Base-by-base conservation (phyloP, 495 filamentous ascomycete species). In the Penicillium diatomitis region DNA sequence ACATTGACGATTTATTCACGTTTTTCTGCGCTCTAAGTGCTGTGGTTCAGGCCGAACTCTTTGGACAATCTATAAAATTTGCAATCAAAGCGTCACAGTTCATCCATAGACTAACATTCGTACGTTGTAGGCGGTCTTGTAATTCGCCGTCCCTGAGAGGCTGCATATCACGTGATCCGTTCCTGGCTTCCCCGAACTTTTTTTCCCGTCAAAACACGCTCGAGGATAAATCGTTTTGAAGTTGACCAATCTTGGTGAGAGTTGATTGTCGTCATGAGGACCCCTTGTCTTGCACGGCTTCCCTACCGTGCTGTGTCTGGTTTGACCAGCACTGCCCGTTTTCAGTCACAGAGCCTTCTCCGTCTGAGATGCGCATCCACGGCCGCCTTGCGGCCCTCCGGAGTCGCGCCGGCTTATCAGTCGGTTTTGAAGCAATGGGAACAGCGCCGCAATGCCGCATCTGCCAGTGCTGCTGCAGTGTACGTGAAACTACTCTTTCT, bases 171-270 rank as follows among this genome's bases (percentile, higher is more conserved):
- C 71, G 71, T 74, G 71, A 55, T 28, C 29, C 45, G 70, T 72
- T 52, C 66, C 70, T 73, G 68, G 62, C 55, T 64, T 71, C 64
- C 65, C 69, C 65, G 63, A 71, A 69, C 66, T 66, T 73, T 73
- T 73, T 70, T 72, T 68, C 47, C 44, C 44, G 51, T 49, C 41
- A 56, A 55, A 61, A 60, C 55, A 62, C 45, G 56, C 50, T 53
- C 52, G 52, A 42, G 43, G 50, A 57, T 54, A 53, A 49, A 57
- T 51, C 58, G 55, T 48, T 50, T 58, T 54, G 53, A 53, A 20
- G 50, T 57, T 42, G 49, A 57, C 55, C 57, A 63, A 62, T 62
- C 55, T 51, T 46, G 54, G 51, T 53, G 52, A 56, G 57, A 57
- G 51, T 50, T 55, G 62, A 60, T 42, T 47, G 58, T 49, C 68